Evolutionary conservation across 768 basidiomycete species (phyloP).

Genomic region (Amanita fuliginea): DNA sequence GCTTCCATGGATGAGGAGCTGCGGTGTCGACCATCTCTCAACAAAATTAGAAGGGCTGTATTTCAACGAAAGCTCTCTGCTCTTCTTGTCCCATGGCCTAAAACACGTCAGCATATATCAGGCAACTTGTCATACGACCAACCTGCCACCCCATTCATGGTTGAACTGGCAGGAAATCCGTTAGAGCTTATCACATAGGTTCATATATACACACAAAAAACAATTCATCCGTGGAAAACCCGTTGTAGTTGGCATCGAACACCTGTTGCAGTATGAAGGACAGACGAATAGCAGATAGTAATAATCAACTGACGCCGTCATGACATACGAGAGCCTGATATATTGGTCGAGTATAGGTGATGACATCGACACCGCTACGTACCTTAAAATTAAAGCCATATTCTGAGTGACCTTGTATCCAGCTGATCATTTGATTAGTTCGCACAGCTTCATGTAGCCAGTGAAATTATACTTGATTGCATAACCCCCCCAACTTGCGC

Average conservation of each 20-base stretch:
- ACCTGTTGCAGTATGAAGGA: conserved; percentile 26
- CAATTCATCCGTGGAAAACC: conserved; percentile 86
- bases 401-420: conserved; percentile 93
- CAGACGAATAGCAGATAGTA: not conserved
- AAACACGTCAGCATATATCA: not conserved
- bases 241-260: conserved; percentile 70
- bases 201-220: conserved; percentile 56
- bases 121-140: not conserved
- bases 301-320: conserved; percentile 54
- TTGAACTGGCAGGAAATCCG: conserved; percentile 44
- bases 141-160: conserved; percentile 74
- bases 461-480: conserved; percentile 60
- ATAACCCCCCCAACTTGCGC: conserved; percentile 81
- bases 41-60: conserved; percentile 77
- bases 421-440: conserved; percentile 33
- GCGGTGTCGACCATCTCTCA: conserved; percentile 76
- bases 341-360: conserved; percentile 1
- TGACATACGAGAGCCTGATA: conserved; percentile 69
- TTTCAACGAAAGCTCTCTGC: conserved; percentile 45
- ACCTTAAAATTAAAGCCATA: conserved; percentile 80
- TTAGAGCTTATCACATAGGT: not conserved
- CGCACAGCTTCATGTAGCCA: not conserved
- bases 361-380: not conserved
- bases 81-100: conserved; percentile 59
- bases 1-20: conserved; percentile 76